A percentile compares a stretch with the other conserved stretches of the same genome.
Evolutionary conservation across 106 monocot species (phyloP).

Genomic region (Iris macrosiphon): DNA sequence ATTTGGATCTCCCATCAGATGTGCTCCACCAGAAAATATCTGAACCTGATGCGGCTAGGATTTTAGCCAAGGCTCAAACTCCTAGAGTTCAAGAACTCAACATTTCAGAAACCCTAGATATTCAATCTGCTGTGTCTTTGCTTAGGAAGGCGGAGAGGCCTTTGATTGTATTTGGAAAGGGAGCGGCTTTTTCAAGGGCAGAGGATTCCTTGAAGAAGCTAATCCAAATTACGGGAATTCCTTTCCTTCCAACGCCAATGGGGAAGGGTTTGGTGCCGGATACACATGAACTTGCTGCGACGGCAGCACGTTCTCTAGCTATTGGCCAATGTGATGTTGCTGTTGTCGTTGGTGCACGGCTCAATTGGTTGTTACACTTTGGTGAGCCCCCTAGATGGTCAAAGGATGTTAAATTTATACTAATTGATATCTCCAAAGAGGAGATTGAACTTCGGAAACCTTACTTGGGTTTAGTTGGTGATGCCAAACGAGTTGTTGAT

Average conservation of each 20-base stretch:
- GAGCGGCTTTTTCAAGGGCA: constrained; percentile 78
- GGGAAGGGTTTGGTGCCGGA: constrained; percentile 90
- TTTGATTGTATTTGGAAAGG: constrained; percentile 89
- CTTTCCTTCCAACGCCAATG: constrained; percentile 97
- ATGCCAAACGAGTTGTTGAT: constrained; percentile 55
- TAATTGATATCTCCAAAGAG: constrained; percentile 71
- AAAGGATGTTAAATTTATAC: constrained; percentile 73
- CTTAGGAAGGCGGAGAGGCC: constrained; percentile 74
- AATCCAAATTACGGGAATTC: constrained; percentile 78
- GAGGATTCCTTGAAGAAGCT: constrained; percentile 62
- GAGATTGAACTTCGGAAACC: constrained; percentile 86
- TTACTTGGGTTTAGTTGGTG: constrained; percentile 63
- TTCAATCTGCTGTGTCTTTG: constrained; percentile 56
- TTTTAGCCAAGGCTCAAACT: constrained; percentile 29
- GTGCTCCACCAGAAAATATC: constrained; percentile 79
- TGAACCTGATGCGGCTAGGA: constrained; percentile 43
- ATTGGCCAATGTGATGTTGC: constrained; percentile 73
- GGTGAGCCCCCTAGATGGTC: constrained; percentile 87
- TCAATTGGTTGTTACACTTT: constrained; percentile 87
- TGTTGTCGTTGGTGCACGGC: constrained; percentile 69
- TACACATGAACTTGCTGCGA: constrained; percentile 76
- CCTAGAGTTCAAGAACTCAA: constrained; percentile 13
- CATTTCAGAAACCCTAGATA: constrained; percentile 15
- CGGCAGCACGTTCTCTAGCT: constrained; percentile 84
- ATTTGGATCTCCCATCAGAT: constrained; percentile 84